Base-by-base conservation (phyloP, 2,329 filamentous ascomycete genomes). In the Zelopaecilomyces penicillatus region DNA sequence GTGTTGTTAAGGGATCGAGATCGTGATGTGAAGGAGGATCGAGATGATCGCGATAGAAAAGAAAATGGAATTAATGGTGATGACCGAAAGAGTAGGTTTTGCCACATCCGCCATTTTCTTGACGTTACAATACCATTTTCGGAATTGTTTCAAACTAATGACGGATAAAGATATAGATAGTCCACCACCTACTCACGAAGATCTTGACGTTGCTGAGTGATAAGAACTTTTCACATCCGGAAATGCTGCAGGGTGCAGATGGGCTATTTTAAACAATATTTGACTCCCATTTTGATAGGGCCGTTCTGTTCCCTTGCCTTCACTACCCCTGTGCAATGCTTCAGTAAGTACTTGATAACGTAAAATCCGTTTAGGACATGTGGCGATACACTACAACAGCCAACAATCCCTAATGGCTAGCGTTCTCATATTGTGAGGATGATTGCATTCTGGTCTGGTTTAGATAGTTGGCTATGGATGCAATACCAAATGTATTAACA, bases 151-250 rank as follows among this genome's bases (percentile, higher is more conserved):
- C n/a, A 26, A 9, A 11, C 30, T 45, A 39, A 46, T 40, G 26
- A 30, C 27, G 37, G 26, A 10, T 28, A 35, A 47, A 46, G 43
- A 40, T 50, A 52, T 84, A 58, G 88, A 94, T 55, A 87, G 86
- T 54, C 80, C 87, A 51, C 83, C 85, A 52, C 81, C 87, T 52
- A 83, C 82, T 57, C 88, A 95, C 61, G 93, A 98, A 65, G 93
- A 98, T 62, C 79, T 97, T 63, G 93, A 98, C 66, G 90, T 93
- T 61, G 91, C 90, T 59, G 93, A 97, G 70, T 83, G 72, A 59
- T 49, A 46, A 41, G 41, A 28, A 39, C 35, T 30, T n/a, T 19
- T 26, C 19, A 31, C 28, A 11, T 45, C 42, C 8, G 45, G 45
- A 30, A 30, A 37, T 44, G 41, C 12, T 26, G 19, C 39, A 31